Base-by-base conservation (phyloP, 2,329 filamentous ascomycete genomes). In the Fusarium newnesense region DNA sequence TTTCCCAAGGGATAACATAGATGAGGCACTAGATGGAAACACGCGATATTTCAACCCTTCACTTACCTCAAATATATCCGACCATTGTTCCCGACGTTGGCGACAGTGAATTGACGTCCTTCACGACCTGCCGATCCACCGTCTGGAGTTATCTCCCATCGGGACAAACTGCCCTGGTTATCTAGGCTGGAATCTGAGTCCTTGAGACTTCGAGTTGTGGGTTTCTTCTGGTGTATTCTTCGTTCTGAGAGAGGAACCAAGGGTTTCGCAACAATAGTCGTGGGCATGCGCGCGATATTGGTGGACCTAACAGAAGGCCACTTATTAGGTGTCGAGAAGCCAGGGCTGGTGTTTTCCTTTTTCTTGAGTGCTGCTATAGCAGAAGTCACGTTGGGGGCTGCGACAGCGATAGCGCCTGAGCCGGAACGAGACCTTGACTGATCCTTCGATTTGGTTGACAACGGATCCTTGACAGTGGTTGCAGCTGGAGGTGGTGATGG, bases 81-180 rank as follows among this genome's bases (percentile, higher is more conserved):
- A 43, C 93, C 93, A 82, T 95, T 94, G 79, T 94, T 93, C 30
- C 93, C 93, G 67, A 96, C 93, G 81, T 95, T 95, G 57, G 92
- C 90, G 61, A 96, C 93, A 5, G 92, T 91, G 80, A 96, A 95
- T 77, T 94, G 91, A 61, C 92, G 88, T 54, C 90, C 91, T 79
- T 91, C 90, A 67, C 91, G 87, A 39, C 89, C 87, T 61, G 86
- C 88, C 52, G 90, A 89, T 64, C 86, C 83, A 66, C 88, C 88
- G 77, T 94, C 92, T 16, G 88, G 86, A n/a, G 85, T 83, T 64
- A 90, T 84, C 60, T 90, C 88, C 76, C 84, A 85, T 78, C 85
- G 89, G 34, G 68, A 44, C 28, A 67, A 60, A 49, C 59, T 75
- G 26, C 65, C 69, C 50, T 76, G 72, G 50, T 66, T 59, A 28